Conservation (phyloP, 2,329 filamentous ascomycete genomes). For the Talaromyces sp. region DNA sequence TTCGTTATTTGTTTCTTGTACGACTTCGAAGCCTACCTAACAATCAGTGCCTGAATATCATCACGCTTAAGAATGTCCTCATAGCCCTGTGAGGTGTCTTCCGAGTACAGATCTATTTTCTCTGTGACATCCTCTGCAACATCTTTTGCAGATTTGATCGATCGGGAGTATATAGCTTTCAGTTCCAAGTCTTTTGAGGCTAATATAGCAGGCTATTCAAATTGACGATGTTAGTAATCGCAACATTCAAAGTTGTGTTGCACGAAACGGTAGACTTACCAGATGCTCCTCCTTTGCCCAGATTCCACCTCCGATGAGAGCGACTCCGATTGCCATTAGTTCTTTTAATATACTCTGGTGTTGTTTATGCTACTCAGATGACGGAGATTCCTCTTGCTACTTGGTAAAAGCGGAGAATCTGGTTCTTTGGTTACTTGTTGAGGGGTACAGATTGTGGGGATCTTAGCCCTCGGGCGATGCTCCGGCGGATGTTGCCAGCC, state of each 20-base stretch:
- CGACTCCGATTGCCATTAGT: slow-evolving; percentile 9
- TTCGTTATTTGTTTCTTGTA: not conserved
- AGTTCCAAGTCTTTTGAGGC: slow-evolving; percentile 44
- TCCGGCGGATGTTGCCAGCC: not conserved
- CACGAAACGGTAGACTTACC: slow-evolving; percentile 26
- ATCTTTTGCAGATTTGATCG: slow-evolving; percentile 50
- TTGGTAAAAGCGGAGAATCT: not conserved
- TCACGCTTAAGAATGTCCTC: slow-evolving; percentile 46
- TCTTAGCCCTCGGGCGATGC: not conserved
- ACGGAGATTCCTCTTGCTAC: too few relatives aligned
- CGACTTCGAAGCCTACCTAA: slow-evolving; percentile 32
- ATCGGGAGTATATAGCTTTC: slow-evolving; percentile 59
- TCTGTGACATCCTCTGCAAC: slow-evolving; percentile 32
- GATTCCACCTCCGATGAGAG: slow-evolving; percentile 37
- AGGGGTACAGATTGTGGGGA: not conserved
- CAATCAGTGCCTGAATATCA: slow-evolving; percentile 51
- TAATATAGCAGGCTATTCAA: slow-evolving; percentile 50
- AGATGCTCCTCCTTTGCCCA: slow-evolving; percentile 58
- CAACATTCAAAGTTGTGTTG: not conserved
- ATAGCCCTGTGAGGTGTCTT: slow-evolving; percentile 49
- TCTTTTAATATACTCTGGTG: not conserved
- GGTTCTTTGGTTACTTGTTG: not conserved
- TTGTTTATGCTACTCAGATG: not conserved
- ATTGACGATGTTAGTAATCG: not conserved
- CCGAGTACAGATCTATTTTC: slow-evolving; percentile 52